Evolutionary conservation across 1,284 basidiomycete genomes (phyloP), one percentile per base, ranked within the genome.

Genomic region (Anthracocystis panici-leucophaei): DNA sequence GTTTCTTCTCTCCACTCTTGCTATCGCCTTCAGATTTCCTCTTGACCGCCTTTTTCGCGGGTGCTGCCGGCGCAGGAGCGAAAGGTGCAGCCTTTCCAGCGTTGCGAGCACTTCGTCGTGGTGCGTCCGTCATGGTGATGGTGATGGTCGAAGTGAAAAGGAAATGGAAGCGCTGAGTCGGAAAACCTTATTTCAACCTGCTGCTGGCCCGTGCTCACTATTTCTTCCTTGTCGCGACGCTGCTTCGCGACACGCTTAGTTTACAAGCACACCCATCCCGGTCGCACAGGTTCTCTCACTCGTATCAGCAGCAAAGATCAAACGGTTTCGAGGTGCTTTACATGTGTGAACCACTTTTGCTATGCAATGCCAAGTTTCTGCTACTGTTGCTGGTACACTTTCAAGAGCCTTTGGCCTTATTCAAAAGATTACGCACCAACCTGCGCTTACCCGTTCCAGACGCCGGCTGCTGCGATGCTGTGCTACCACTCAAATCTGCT

Each of bases 401-500:
- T 56, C 56, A 62, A 23, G 50, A 27, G 33, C 71, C 71, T 23
- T 76, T 76, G 11, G 70, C 70, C 42, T 72, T 72, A 42, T 49
- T 68, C 12, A 76, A 33, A 11, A 76, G 46, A n/a, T 58, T 72
- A 25, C 69, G 67, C 14, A 75, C 63, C 14, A 75, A 51, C 33
- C 74, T 27, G 18, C 69, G 69, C 46, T 63, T 65, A 0, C 55
- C 57, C 5, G 52, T 29, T 6, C 55, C 50, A 33, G 23, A 27
- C 41, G 20, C 33, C 20, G 12, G 49, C 2, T 27, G 33, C 27
- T 27, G 57, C 25, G 52, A 50, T 6, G 58, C 21, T 20, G 49
- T 35, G n/a, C 27, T 35, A 2, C 40, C 31, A 4, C 45, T 41
- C n/a, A 49, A 38, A 9, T 58, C 59, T 1, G n/a, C 51, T 18